Conservation (phyloP, 805 yeast species). For the Saccharomycopsis lassenensis region DNA sequence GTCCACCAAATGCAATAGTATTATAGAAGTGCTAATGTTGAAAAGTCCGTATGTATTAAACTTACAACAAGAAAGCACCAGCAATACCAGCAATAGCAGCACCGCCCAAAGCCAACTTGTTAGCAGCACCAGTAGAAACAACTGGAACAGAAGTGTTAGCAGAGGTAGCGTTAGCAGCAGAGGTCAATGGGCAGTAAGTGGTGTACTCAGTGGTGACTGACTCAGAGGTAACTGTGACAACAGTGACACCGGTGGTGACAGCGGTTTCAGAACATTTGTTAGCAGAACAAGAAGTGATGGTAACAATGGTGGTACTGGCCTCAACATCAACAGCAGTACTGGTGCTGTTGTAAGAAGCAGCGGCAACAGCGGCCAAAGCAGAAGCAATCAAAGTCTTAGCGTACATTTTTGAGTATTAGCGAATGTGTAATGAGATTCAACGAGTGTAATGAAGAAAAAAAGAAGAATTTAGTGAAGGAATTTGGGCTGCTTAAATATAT, state of each 20-base stretch:
- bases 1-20: no score
- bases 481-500: no score
- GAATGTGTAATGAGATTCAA: no score
- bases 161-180: not conserved
- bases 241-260: conserved; percentile 22
- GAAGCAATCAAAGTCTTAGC: conserved; percentile 16
- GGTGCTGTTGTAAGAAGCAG: conserved; percentile 20
- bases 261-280: conserved; percentile 19
- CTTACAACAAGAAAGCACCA: conserved; percentile 18
- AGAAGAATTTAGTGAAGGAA: no score
- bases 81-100: conserved; percentile 19
- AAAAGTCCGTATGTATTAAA: conserved; percentile 1
- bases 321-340: conserved; percentile 9
- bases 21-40: not conserved
- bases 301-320: conserved; percentile 24
- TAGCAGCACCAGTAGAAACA: conserved; percentile 17
- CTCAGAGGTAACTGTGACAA: conserved; percentile 20
- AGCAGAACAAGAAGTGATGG: conserved; percentile 21
- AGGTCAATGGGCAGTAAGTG: conserved; percentile 23
- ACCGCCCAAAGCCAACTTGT: conserved; percentile 17
- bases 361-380: conserved; percentile 17
- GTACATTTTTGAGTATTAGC: conserved; percentile 8
- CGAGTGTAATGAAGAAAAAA: no score
- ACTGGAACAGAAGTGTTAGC: conserved; percentile 9
- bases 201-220: conserved; percentile 22